A percentile compares a stretch with the other conserved stretches of the same genome.
phyloP scores from a whole-genome alignment of 1,284 basidiomycete genomes.

The Heterobasidion occidentale region DNA sequence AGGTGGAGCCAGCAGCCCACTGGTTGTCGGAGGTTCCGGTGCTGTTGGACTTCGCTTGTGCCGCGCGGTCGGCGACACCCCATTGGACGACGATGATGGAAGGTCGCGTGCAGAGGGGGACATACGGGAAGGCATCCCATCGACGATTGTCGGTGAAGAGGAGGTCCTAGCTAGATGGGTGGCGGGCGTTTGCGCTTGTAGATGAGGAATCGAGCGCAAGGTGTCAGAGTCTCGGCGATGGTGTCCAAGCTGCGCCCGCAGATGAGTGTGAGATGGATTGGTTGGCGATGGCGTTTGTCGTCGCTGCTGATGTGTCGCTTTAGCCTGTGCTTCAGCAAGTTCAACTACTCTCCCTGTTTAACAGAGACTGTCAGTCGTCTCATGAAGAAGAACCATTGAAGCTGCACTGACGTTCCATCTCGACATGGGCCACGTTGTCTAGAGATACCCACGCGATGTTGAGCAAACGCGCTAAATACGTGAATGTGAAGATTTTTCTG shows the following conservation, averaged over 20 bases:
- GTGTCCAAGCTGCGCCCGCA: conserved; percentile 31
- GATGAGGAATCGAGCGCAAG: conserved; percentile 32
- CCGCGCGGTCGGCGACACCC: conserved; percentile 9
- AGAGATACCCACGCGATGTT: conserved; percentile 15
- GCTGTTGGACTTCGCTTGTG: conserved; percentile 59
- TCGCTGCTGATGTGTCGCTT: conserved; percentile 19
- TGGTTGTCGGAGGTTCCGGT: conserved; percentile 44
- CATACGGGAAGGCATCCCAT: conserved; percentile 21
- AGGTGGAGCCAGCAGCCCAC: conserved; percentile 22
- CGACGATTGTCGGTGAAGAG: conserved; percentile 33
- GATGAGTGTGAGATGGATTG: conserved; percentile 21
- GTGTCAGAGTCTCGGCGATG: conserved; percentile 70
- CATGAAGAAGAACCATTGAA: not conserved
- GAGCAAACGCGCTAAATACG: not conserved
- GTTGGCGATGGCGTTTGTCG: conserved; percentile 52
- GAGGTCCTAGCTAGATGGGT: conserved; percentile 14
- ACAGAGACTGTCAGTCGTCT: not conserved
- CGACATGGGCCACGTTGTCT: conserved; percentile 29
- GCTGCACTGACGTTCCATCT: conserved; percentile 28
- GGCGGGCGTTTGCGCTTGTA: not conserved
- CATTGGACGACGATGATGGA: conserved; percentile 10
- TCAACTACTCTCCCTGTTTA: not conserved
- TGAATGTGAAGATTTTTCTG: conserved; percentile 10
- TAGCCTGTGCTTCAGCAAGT: conserved; percentile 2
- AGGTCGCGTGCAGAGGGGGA: conserved; percentile 19